Percentiles rank a stretch among this genome's conserved stretches.
phyloP scores from a whole-genome alignment of 2,329 filamentous ascomycete species.

The Pleomassaria siparia region DNA sequence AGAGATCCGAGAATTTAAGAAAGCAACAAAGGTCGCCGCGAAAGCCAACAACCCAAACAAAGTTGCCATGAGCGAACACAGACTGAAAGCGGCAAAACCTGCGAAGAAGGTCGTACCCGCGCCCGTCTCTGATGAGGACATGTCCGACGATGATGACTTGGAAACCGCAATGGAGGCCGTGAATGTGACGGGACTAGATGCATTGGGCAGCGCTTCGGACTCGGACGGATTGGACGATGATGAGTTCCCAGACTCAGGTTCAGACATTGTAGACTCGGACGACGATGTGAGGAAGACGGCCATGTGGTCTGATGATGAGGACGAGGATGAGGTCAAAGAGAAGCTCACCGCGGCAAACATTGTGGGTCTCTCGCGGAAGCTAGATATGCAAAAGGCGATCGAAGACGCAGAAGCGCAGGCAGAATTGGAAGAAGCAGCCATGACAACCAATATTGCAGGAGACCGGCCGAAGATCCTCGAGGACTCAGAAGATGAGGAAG shows the following conservation, averaged over 20 bases:
- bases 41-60: slow-evolving; percentile 38
- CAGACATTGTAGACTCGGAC: slow-evolving; percentile 65
- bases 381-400: slow-evolving; percentile 75
- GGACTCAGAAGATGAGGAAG: slow-evolving; percentile 61
- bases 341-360: slow-evolving; percentile 95
- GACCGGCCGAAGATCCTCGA: slow-evolving; percentile 69
- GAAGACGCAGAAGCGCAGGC: slow-evolving; percentile 82
- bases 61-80: slow-evolving; percentile 7
- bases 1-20: slow-evolving; percentile 29
- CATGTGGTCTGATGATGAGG: slow-evolving; percentile 96
- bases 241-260: slow-evolving; percentile 43
- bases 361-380: slow-evolving; percentile 80
- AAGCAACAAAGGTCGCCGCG: slow-evolving; percentile 44
- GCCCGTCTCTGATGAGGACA: slow-evolving; percentile 32
- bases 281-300: slow-evolving; percentile 50
- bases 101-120: slow-evolving; percentile 34
- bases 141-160: slow-evolving; percentile 40
- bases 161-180: slow-evolving; percentile 44
- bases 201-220: slow-evolving; percentile 42
- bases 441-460: slow-evolving; percentile 91
- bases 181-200: slow-evolving; percentile 42
- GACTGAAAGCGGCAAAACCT: slow-evolving; percentile 22
- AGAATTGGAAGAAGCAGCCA: slow-evolving; percentile 78
- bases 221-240: slow-evolving; percentile 42
- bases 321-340: slow-evolving; percentile 87